These are phyloP conservation scores for Eremothecium coryli DNA, from an alignment of 1,139 yeast genomes.

Conservation along the genomic window DNA sequence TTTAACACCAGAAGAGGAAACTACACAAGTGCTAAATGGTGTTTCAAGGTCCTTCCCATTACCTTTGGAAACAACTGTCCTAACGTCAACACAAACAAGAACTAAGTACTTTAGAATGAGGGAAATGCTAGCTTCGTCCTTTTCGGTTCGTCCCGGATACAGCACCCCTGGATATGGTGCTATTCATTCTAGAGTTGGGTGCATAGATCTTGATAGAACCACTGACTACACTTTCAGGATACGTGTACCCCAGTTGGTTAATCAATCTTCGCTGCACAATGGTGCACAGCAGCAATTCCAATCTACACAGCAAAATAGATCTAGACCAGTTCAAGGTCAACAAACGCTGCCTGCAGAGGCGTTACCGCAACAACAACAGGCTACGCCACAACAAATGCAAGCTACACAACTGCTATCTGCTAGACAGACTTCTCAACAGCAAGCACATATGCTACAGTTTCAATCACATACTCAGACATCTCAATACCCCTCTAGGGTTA, in stretches of 20 bases:
- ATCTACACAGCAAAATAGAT: conserved; percentile 32
- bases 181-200: conserved; percentile 66
- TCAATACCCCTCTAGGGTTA: conserved; percentile 26
- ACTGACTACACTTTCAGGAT: conserved; percentile 50
- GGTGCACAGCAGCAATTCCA: conserved; percentile 41
- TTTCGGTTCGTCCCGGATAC: conserved; percentile 30
- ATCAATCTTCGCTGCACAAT: conserved; percentile 16
- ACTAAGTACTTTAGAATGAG: conserved; percentile 72
- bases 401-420: conserved; percentile 10
- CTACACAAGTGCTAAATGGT: conserved; percentile 89
- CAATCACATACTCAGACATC: conserved; percentile 30
- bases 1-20: conserved; percentile 74
- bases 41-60: conserved; percentile 69
- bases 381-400: conserved; percentile 14
- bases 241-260: conserved; percentile 47
- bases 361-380: conserved; percentile 19
- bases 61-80: conserved; percentile 70
- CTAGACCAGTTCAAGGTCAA: conserved; percentile 28
- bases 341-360: conserved; percentile 27
- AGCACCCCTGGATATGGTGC: conserved; percentile 43
- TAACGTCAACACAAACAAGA: conserved; percentile 63
- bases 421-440: conserved; percentile 38
- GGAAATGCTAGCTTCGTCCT: conserved; percentile 62
- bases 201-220: conserved; percentile 57
- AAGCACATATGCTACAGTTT: conserved; percentile 28